Evolutionary conservation across 352 stramenopile genomes (phyloP).

Genomic region (Phytophthora pisi): DNA sequence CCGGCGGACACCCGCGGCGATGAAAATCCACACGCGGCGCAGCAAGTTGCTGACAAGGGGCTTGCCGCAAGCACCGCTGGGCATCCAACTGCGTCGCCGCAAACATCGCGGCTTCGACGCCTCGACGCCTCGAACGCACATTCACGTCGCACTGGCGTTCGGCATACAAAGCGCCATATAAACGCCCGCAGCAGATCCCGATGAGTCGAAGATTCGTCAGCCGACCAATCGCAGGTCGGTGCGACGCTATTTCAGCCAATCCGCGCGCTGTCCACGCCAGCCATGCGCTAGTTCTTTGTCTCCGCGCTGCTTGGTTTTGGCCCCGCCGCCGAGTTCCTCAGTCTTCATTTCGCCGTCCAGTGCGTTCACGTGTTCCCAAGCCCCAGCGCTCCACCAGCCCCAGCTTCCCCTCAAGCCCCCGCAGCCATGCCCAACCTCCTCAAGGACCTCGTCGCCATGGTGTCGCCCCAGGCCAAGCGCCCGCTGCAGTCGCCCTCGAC

Average conservation of each 20-base stretch:
- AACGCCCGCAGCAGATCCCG: neutral
- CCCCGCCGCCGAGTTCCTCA: slow-evolving; percentile 12
- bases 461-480: slow-evolving; percentile 42
- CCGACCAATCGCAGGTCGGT: neutral
- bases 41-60: neutral
- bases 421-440: slow-evolving; percentile 50
- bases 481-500: slow-evolving; percentile 33
- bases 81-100: neutral
- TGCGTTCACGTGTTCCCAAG: slow-evolving; percentile 23
- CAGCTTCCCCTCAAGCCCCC: neutral
- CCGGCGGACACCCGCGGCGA: neutral
- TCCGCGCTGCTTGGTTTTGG: slow-evolving; percentile 17
- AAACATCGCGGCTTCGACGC: slow-evolving; percentile 1
- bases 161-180: neutral
- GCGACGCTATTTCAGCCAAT: neutral
- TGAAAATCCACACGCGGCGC: neutral
- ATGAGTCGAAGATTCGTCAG: neutral
- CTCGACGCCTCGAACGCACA: slow-evolving; percentile 4
- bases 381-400: neutral
- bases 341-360: slow-evolving; percentile 40
- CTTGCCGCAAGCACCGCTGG: neutral
- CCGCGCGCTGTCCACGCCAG: neutral
- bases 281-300: slow-evolving; percentile 1
- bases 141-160: neutral
- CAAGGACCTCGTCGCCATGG: slow-evolving; percentile 49